These are phyloP conservation scores for Gossypium sturtianum DNA, from an alignment of 345 rosid genomes.

Conservation along the genomic window DNA sequence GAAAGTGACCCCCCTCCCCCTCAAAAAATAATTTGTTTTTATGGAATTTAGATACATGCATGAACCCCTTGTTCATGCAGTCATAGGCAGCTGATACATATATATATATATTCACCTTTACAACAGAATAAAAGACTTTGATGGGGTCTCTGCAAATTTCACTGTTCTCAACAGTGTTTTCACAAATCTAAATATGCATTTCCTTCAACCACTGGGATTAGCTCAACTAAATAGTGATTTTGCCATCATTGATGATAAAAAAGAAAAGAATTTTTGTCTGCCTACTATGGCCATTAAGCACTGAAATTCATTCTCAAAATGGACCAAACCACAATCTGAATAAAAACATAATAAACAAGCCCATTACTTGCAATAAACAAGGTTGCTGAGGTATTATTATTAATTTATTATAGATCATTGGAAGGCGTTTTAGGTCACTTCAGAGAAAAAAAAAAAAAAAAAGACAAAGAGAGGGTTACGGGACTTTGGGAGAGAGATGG, in stretches of 20 bases:
- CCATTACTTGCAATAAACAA: neutral
- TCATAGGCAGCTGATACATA: neutral
- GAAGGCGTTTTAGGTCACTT: neutral
- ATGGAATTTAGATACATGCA: neutral
- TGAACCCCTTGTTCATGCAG: neutral
- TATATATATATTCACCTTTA: no score
- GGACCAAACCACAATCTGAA: neutral
- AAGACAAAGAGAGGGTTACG: slow-evolving; percentile 14
- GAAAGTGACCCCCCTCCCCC: neutral
- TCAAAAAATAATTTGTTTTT: neutral
- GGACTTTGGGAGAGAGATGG: neutral
- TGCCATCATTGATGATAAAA: no score
- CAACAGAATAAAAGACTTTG: neutral
- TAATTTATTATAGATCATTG: no score
- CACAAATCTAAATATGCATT: neutral
- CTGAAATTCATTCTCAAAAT: neutral
- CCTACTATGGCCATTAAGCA: neutral
- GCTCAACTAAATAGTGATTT: neutral
- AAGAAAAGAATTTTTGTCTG: no score
- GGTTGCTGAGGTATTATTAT: neutral
- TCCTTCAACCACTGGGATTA: neutral
- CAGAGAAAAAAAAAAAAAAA: neutral
- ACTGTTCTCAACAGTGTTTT: neutral
- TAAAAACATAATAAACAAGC: neutral
- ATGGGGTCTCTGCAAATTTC: neutral